Base-by-base conservation (phyloP, 805 yeast species). In the Groenewaldozyma salmanticensis region DNA sequence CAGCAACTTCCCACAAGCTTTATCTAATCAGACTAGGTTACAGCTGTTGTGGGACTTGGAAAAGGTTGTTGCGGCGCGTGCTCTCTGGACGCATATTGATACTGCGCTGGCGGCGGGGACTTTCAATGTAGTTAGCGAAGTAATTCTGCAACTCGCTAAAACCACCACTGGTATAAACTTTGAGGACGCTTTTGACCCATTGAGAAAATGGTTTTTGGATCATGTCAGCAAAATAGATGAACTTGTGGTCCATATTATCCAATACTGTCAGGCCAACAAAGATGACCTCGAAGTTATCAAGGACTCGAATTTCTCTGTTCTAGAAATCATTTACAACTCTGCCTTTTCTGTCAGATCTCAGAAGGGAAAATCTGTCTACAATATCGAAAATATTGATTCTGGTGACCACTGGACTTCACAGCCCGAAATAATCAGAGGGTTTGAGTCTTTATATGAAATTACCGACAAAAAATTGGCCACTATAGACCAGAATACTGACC, bases 1-100 rank as follows among this genome's bases (percentile, higher is more conserved):
- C 29, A 40, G 58, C 3, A 78, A 79, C 53, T 75, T 77, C 44
- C 49, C 56, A 6, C 33, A 35, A 7, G 53, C 48, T 4, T 52
- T 72, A 3, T 58, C 66, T 17, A 53, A 60, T 5, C 54, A 52
- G 1, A 54, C 70, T 13, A 65, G 73, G 34, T 60, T 74, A 15
- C 44, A 55, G 9, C 48, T 71, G 19, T 49, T 71, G 29, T 55
- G 63, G 44, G 59, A 59, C 21, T 56, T 65, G 31, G 75, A 73
- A 45, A 67, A 68, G 43, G 50, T 71, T 43, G 58, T 66, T 27
- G 74, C 77, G n/a, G 74, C 77, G 7, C 54, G 57, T 41, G 61
- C 60, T 15, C 54, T 77, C 11, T 71, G 74, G 64, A 48, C 45
- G 16, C 49, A 45, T 37, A 31, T 43, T 17, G 50, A 52, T 35